Evolutionary conservation across 208 protist genomes (phyloP), one percentile per base, ranked within the genome.

Genomic region (Crithidia thermophila): DNA sequence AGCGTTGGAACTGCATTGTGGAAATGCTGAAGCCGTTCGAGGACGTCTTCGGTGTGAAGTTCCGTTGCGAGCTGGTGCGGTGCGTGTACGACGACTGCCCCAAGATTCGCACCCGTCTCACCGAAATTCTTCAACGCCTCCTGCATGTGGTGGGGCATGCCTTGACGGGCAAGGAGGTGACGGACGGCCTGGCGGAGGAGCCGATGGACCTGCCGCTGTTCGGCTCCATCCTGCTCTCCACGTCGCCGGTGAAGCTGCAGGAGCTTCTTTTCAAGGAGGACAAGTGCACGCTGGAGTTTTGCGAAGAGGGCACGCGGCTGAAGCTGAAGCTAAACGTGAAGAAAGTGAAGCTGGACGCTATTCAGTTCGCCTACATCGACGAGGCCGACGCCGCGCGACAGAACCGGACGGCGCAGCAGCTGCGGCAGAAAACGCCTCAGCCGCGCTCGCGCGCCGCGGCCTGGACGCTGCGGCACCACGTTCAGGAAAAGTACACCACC

Each of bases 311-410:
- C 20, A 72, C 59, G 10, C 57, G 60, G 13, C 20, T 92, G n/a
- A 34, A 30, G 40, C 27, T 87, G 14, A 77, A 70, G 53, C 45
- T 89, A 0, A 45, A 70, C 30, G 23, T 83, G 27, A 79, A 81
- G 53, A 50, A 58, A 20, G 11, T 94, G 23, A 49, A 37, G 31
- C 58, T 94, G 13, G 70, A 77, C 5, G 65, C 82, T 20, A 60
- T 90, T 34, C 27, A 72, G 33, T 90, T 91, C 64, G 76, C 74
- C 23, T 89, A 87, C 70, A 84, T 85, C 27, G 66, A 64, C 61
- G 77, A 88, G 59, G 59, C 49, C 9, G 60, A 66, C n/a, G 82
- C 82, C 5, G 62, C 67, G 6, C 56, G 56, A 33, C 70, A 85
- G 58, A 67, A 67, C 18, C 64, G 75, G 9, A 37, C 2, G 13